Percentiles rank a stretch among this genome's conserved stretches.
phyloP scores from a whole-genome alignment of 202 grass and related monocot genomes.

The Zoysia matrella region DNA sequence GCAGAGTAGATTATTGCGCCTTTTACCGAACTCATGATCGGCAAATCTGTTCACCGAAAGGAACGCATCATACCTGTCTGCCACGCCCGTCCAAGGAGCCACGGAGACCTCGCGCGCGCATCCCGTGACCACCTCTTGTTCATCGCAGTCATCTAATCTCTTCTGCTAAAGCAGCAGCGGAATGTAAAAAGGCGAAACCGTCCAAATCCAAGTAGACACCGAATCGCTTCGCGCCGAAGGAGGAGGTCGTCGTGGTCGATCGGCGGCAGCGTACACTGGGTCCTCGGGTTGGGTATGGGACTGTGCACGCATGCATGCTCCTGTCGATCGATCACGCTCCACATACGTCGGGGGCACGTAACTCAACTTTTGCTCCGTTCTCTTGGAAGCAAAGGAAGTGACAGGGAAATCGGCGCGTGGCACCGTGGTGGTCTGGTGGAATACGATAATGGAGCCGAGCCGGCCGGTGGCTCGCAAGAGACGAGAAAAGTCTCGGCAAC shows the following conservation, averaged over 20 bases:
- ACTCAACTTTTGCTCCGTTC: conserved; percentile 19
- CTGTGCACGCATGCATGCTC: neutral
- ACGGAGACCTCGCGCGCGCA: too few relatives aligned
- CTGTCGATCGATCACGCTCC: conserved; percentile 22
- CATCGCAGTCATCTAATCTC: neutral
- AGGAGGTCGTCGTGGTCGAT: neutral
- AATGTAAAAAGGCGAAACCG: neutral
- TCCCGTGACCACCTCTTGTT: too few relatives aligned
- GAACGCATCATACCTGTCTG: conserved; percentile 42
- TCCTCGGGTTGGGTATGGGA: neutral
- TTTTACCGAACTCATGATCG: conserved; percentile 2
- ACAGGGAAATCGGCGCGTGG: neutral
- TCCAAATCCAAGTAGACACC: neutral
- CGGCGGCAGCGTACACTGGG: neutral
- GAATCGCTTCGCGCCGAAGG: neutral
- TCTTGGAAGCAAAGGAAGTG: conserved; percentile 35
- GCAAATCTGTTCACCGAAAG: conserved; percentile 39
- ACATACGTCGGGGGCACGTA: conserved; percentile 52
- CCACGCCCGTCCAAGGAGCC: conserved; percentile 37
- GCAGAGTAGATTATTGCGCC: neutral
- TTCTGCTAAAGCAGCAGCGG: neutral
- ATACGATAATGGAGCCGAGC: neutral
- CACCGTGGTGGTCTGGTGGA: neutral
- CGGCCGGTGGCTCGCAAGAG: conserved; percentile 22
- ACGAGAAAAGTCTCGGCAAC: neutral